Conservation (phyloP, 2,329 filamentous ascomycete genomes). For the Cladobotryum protrusum region DNA sequence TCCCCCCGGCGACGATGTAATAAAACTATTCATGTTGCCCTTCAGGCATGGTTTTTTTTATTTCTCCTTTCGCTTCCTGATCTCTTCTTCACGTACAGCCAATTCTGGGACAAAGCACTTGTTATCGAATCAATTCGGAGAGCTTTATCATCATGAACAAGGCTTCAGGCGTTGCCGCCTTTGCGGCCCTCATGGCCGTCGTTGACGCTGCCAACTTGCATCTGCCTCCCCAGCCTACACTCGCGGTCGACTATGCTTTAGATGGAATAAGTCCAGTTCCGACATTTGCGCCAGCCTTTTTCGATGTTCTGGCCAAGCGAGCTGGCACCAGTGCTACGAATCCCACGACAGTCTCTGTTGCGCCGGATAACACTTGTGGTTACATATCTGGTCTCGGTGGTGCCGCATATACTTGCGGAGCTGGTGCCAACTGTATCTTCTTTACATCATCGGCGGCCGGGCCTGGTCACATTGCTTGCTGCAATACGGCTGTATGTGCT, state of each 20-base stretch:
- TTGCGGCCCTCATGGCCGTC: slow-evolving; percentile 24
- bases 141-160: slow-evolving; percentile 17
- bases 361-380: slow-evolving; percentile 46
- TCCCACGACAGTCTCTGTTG: slow-evolving; percentile 31
- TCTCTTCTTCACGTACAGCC: slow-evolving; percentile 1
- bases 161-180: slow-evolving; percentile 13
- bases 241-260: slow-evolving; percentile 23
- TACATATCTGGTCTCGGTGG: slow-evolving; percentile 37
- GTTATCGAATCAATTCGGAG: neutral
- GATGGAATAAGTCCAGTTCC: slow-evolving; percentile 35
- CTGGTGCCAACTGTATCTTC: slow-evolving; percentile 33
- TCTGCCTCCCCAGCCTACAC: slow-evolving; percentile 31
- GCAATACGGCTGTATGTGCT: slow-evolving; percentile 27
- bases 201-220: slow-evolving; percentile 25
- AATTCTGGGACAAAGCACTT: slow-evolving; percentile 1
- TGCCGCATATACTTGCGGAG: slow-evolving; percentile 34
- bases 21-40: slow-evolving; percentile 7
- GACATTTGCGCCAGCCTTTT: slow-evolving; percentile 32
- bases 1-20: slow-evolving; percentile 6
- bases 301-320: slow-evolving; percentile 22
- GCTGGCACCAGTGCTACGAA: slow-evolving; percentile 14
- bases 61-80: slow-evolving; percentile 5
- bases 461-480: slow-evolving; percentile 39
- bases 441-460: slow-evolving; percentile 23
- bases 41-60: neutral